Base-by-base conservation (phyloP, 2,329 filamentous ascomycete genomes). In the Arthrobotrys pseudoclavata region DNA sequence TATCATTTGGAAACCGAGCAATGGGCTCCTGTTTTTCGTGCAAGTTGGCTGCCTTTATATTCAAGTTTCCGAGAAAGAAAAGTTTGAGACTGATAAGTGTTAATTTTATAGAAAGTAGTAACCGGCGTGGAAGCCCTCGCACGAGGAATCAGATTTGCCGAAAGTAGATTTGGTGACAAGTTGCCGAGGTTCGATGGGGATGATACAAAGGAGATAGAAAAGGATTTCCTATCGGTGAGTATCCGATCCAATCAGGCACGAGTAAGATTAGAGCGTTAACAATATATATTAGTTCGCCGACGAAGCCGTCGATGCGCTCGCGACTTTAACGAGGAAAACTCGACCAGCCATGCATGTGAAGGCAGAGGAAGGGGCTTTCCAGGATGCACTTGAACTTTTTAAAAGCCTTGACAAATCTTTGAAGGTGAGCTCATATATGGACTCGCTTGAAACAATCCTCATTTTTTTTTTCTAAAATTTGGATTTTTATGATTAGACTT, bases 271-370 rank as follows among this genome's bases (percentile, higher is more conserved):
- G n/a, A 3, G 20, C 4, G 12, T 12, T n/a, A 12, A 34, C 6
- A 20, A 34, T 22, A 22, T 22, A 42, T 4, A 3, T n/a, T n/a
- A 60, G 55, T 60, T 60, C 34, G 55, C 55, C 18, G 55, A 60
- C 22, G 55, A 60, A 42, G 55, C 55, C 20, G 12, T 42, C 10
- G 34, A 60, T 7, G 31, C 20, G 0, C 55, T 60, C 15, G 55
- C 55, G 9, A 42, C 55, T 2, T 60, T 60, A 4, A 60, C 55
- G 10, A 40, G 22, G 18, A 60, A 60, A 12, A 42, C 55, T n/a
- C 31, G 55, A 9, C 55, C 55, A 4, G 34, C 12, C 3, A n/a
- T n/a, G n/a, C n/a, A n/a, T n/a, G 55, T 10, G 12, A 6, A 20
- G 1, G 9, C 18, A 0, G 10, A 42, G 7, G 34, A 57, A 6